Evolutionary conservation across 306 rosid species (phyloP).

Genomic region (Prunus mume): DNA sequence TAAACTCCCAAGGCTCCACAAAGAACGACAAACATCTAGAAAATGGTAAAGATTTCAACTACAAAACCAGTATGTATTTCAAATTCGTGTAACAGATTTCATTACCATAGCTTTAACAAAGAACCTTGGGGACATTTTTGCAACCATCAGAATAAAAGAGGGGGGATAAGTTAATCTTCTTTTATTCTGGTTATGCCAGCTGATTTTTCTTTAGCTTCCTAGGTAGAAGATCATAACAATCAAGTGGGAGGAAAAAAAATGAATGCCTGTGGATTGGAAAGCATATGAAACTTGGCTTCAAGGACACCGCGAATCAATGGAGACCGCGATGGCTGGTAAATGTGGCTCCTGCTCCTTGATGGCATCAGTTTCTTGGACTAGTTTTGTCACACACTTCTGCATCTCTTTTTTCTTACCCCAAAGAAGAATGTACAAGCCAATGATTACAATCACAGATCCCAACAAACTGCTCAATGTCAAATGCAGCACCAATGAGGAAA

Average conservation of each 20-base stretch:
- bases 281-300: slow-evolving; percentile 15
- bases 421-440: slow-evolving; percentile 76
- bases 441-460: slow-evolving; percentile 73
- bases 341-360: slow-evolving; percentile 49
- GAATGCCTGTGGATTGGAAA: not conserved
- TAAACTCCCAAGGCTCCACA: too few species aligned
- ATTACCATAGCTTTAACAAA: not conserved
- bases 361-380: slow-evolving; percentile 40
- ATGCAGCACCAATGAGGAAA: slow-evolving; percentile 12
- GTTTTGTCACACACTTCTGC: slow-evolving; percentile 37
- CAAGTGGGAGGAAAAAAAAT: not conserved
- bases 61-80: not conserved
- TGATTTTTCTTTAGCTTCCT: not conserved
- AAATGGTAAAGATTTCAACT: not conserved
- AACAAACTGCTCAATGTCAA: slow-evolving; percentile 39
- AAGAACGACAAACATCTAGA: not conserved
- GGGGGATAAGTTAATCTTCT: not conserved
- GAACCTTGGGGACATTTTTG: not conserved
- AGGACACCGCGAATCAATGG: slow-evolving; percentile 40
- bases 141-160: not conserved
- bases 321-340: slow-evolving; percentile 34
- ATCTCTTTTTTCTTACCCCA: slow-evolving; percentile 88
- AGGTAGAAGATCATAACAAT: not conserved
- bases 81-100: not conserved
- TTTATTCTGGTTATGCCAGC: not conserved